Evolutionary conservation across 2,329 filamentous ascomycete species (phyloP).

Genomic region (Alternaria triticimaculans): DNA sequence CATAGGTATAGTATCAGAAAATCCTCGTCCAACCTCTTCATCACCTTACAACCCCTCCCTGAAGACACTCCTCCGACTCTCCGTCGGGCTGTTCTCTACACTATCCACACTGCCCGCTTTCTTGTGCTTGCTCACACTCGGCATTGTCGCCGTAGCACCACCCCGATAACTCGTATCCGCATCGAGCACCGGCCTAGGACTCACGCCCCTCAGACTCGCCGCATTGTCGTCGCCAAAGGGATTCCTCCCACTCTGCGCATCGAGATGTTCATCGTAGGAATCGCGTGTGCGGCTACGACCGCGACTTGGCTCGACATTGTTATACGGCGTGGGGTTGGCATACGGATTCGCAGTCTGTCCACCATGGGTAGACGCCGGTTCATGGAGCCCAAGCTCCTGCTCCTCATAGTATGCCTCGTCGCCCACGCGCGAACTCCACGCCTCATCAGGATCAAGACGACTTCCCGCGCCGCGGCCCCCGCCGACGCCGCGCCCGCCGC

Average conservation of each 20-base stretch:
- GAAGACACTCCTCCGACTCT: slow-evolving; percentile 71
- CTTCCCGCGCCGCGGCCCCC: slow-evolving; percentile 56
- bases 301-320: slow-evolving; percentile 39
- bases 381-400: slow-evolving; percentile 70
- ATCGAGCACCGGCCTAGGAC: slow-evolving; percentile 70
- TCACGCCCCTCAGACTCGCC: slow-evolving; percentile 69
- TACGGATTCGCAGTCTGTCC: slow-evolving; percentile 47
- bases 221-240: slow-evolving; percentile 53
- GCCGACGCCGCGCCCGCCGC: slow-evolving; percentile 18
- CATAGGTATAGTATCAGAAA: neutral
- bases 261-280: slow-evolving; percentile 42
- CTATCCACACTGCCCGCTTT: slow-evolving; percentile 43
- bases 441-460: slow-evolving; percentile 80
- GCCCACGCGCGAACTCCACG: slow-evolving; percentile 83
- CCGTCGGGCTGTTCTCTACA: slow-evolving; percentile 66
- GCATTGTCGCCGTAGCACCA: slow-evolving; percentile 49
- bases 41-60: slow-evolving; percentile 66
- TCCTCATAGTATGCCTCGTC: slow-evolving; percentile 81
- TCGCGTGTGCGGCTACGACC: slow-evolving; percentile 60
- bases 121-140: slow-evolving; percentile 44
- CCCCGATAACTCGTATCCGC: slow-evolving; percentile 51
- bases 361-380: slow-evolving; percentile 44
- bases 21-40: too few relatives aligned
- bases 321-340: slow-evolving; percentile 2
- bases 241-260: slow-evolving; percentile 38